Evolutionary conservation across 805 yeast species (phyloP), one percentile per base, ranked within the genome.

Genomic region (Ogataea chonburiensis): DNA sequence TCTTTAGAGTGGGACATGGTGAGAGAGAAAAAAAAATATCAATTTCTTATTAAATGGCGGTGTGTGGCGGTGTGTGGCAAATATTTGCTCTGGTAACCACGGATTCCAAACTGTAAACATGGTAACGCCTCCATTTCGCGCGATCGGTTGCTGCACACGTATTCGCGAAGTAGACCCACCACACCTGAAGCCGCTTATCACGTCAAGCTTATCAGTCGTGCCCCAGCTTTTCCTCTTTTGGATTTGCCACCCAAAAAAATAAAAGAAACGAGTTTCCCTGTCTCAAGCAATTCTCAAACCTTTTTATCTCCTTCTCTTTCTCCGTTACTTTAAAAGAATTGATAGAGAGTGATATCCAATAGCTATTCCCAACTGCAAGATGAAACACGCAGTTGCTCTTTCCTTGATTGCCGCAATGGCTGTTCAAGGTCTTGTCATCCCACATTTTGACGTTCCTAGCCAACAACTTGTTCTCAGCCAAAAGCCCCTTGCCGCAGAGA

Each of bases 381-480:
- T 32, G 42, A 41, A 24, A 33, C 43, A 48, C 31, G 46, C 61
- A 23, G 55, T 54, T 30, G 57, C 56, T 10, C 31, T 50, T 5
- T 42, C 60, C 24, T 40, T 58, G 40, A 20, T 56, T 23, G 43
- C 54, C 11, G 45, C 61, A 9, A 34, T 58, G 42, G 47, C 58
- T 12, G 72, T 75, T 18, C 58, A 64, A 39, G 75, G 76, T n/a
- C 66, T 81, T 55, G 81, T 81, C 41, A 76, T 82, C 46, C 91
- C 91, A 5, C 24, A 38, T 9, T 45, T 55, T 19, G 46, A 48
- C 18, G 42, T 46, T 35, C 18, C 40, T 16, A 55, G 59, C 12
- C 16, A 41, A 10, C 42, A 45, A 23, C 39, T 47, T 19, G 31
- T 43, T 28, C 34, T 53, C 13, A 43, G 37, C 11, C 24, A 34